phyloP scores from a whole-genome alignment of 306 rosid genomes.

The Lathyrus oleraceus region DNA sequence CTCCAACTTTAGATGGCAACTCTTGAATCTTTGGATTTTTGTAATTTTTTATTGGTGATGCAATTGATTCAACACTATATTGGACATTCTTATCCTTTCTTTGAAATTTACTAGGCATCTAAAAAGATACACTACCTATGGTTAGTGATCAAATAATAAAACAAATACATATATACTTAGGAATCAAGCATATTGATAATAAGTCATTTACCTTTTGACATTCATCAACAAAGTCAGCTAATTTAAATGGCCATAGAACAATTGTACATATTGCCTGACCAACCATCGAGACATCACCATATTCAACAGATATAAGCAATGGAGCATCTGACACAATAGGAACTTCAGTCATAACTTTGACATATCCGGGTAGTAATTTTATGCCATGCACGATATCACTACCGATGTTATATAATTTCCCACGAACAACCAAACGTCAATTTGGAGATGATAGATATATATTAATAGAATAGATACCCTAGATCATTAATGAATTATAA shows the following conservation, averaged over 20 bases:
- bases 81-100: not conserved
- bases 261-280: not conserved
- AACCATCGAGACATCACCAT: not conserved
- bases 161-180: not conserved
- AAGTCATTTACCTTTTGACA: not conserved
- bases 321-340: too few relatives aligned
- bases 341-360: not conserved
- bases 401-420: too few relatives aligned
- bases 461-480: too few relatives aligned
- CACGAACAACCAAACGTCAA: too few relatives aligned
- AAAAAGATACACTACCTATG: not conserved
- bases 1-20: too few relatives aligned
- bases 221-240: not conserved
- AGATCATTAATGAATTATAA: too few relatives aligned
- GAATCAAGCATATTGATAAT: not conserved
- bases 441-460: too few relatives aligned
- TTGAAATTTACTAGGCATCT: too few relatives aligned
- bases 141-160: not conserved
- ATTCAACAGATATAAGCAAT: too few relatives aligned
- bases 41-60: not conserved
- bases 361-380: not conserved
- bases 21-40: too few relatives aligned
- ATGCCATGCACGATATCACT: too few relatives aligned
- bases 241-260: not conserved
- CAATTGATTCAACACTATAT: not conserved